These are phyloP conservation scores for Meyerozyma carpophila DNA, from an alignment of 1,139 yeast genomes.

Conservation along the genomic window DNA sequence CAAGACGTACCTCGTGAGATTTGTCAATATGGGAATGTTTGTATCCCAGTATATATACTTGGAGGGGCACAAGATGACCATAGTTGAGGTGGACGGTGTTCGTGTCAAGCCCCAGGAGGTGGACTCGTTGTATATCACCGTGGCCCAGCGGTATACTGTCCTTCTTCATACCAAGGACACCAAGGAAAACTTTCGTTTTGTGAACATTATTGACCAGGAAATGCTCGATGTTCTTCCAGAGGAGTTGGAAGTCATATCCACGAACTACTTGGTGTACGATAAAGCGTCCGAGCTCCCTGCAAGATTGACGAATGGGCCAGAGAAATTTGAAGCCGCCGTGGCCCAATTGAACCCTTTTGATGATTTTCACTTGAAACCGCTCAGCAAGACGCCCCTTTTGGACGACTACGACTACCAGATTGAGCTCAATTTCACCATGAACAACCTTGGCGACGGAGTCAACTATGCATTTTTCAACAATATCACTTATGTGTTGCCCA, in stretches of 20 bases:
- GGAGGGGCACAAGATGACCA: conserved; percentile 61
- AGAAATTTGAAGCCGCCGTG: conserved; percentile 18
- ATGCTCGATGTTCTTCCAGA: conserved; percentile 64
- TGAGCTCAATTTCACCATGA: conserved; percentile 57
- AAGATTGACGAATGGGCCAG: conserved; percentile 9
- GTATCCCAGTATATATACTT: conserved; percentile 65
- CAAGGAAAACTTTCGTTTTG: conserved; percentile 51
- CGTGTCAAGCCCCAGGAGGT: conserved; percentile 54
- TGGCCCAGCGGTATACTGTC: conserved; percentile 68
- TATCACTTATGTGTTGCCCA: conserved; percentile 56
- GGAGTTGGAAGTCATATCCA: conserved; percentile 47
- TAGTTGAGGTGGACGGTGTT: conserved; percentile 74
- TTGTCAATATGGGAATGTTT: conserved; percentile 64
- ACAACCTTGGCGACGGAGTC: conserved; percentile 64
- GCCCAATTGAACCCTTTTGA: conserved; percentile 28
- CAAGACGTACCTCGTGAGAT: conserved; percentile 57
- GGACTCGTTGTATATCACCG: conserved; percentile 56
- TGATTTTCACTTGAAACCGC: conserved; percentile 53
- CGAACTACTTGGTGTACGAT: conserved; percentile 52
- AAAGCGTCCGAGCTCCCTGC: conserved; percentile 17
- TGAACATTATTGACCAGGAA: conserved; percentile 54
- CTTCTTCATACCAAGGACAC: conserved; percentile 51
- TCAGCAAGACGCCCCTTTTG: conserved; percentile 32
- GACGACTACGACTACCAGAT: conserved; percentile 60
- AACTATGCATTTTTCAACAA: conserved; percentile 75